These are phyloP conservation scores for Termitomyces sp. DNA, from an alignment of 768 basidiomycete species.

Conservation along the genomic window DNA sequence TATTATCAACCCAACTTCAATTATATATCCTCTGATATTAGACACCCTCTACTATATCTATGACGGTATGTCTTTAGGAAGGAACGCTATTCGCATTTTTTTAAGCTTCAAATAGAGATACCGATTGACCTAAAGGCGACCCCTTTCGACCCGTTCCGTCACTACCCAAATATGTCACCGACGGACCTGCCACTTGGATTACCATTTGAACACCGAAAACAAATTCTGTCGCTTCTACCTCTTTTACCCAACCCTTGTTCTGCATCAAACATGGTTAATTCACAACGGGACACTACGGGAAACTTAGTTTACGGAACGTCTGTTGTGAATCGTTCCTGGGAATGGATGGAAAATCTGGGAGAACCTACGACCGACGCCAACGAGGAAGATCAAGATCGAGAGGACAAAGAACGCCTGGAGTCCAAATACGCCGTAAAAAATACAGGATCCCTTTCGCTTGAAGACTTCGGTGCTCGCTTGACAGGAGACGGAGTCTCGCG, in stretches of 20 bases:
- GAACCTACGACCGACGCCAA: conserved; percentile 44
- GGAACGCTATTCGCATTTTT: not conserved
- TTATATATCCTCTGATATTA: conserved; percentile 59
- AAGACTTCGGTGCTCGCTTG: conserved; percentile 59
- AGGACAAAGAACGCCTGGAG: conserved; percentile 32
- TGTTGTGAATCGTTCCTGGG: conserved; percentile 78
- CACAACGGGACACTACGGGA: conserved; percentile 51
- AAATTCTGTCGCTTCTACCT: conserved; percentile 55
- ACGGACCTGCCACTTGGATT: conserved; percentile 51
- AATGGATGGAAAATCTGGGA: conserved; percentile 79
- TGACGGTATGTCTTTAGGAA: conserved; percentile 51
- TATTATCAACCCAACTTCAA: conserved; percentile 47
- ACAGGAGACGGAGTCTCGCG: conserved; percentile 55
- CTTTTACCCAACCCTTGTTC: conserved; percentile 44
- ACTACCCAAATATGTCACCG: conserved; percentile 50
- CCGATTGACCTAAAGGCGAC: conserved; percentile 51
- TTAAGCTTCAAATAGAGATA: conserved; percentile 41
- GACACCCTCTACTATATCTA: conserved; percentile 72
- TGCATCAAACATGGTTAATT: conserved; percentile 54
- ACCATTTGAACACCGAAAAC: conserved; percentile 52
- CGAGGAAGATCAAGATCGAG: conserved; percentile 35
- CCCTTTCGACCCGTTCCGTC: conserved; percentile 56
- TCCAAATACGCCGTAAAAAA: conserved; percentile 48
- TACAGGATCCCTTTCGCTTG: conserved; percentile 65
- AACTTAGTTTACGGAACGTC: conserved; percentile 41